Base-by-base conservation (phyloP, 139 green algal species). In the Coelastrella sp. region DNA sequence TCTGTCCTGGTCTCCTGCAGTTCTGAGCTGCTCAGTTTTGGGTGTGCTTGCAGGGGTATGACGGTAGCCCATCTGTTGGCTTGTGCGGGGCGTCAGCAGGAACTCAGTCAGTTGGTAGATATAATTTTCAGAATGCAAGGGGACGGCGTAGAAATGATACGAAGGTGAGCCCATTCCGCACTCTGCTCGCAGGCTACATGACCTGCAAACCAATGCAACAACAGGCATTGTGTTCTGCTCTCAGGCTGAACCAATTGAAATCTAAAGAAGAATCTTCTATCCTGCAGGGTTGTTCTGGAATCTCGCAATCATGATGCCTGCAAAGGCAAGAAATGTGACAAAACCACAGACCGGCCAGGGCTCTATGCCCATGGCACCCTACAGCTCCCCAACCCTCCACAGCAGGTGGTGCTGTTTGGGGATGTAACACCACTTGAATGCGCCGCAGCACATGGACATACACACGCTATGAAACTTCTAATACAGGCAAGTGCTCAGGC, bases 391-490 rank as follows among this genome's bases (percentile, higher is more conserved):
- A 22, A 81, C 56, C 66, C 56, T 56, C 84, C 49, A 14, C 66
- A 80, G 49, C 66, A 80, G 49, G 68, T 80, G 20, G 66, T 88
- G 66, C 49, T 88, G 24, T 90, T 78, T 68, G 85, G 85, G 10
- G 58, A 84, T 22, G 85, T 90, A 76, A 84, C 85, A 58, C 73
- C 85, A 7, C 27, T 90, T 11, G 85, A 90, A 25, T 90, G 85
- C 11, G 85, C 85, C n/a, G 85, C 85, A 83, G 85, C 85, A 24
- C 85, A 90, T 84, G 85, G 85, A 35, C 85, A 90, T 27, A n/a
- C 78, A 15, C 73, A 90, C 14, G n/a, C 85, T 7, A 90, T 90
- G 74, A 90, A 90, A 58, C 58, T 84, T 27, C 73, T 90, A 4
- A 65, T 90, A 19, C 85, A 90, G 85, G 85, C 82, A 75, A 75